A percentile compares a stretch with the other conserved stretches of the same genome.
phyloP scores from a whole-genome alignment of 1,284 basidiomycete species.

The Sanghuangporus weigelae region DNA sequence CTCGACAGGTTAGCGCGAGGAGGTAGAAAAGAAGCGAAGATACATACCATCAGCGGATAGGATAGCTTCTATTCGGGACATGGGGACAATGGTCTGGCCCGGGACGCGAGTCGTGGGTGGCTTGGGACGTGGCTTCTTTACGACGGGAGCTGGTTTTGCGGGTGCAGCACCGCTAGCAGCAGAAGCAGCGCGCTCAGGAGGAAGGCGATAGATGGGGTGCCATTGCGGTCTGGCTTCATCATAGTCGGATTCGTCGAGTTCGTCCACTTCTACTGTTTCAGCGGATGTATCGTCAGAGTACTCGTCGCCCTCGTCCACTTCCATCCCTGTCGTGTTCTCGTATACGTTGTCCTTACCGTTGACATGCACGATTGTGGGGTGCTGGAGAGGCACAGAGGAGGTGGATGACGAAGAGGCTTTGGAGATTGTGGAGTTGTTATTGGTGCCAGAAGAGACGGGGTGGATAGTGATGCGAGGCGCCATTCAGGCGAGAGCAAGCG shows the following conservation, averaged over 20 bases:
- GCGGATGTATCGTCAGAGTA: constrained; percentile 14
- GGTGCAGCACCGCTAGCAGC: neutral
- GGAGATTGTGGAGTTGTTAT: neutral
- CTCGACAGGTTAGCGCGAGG: constrained; percentile 12
- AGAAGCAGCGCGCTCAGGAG: neutral
- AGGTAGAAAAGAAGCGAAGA: neutral
- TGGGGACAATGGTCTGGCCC: constrained; percentile 57
- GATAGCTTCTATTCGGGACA: constrained; percentile 60
- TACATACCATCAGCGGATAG: constrained; percentile 62
- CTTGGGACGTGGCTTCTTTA: constrained; percentile 30
- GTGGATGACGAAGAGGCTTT: neutral
- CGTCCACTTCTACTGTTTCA: neutral
- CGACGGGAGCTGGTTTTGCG: neutral
- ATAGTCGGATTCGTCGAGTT: constrained; percentile 2
- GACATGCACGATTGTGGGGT: neutral
- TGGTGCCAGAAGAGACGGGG: neutral
- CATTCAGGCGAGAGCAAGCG: neutral
- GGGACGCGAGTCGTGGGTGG: constrained; percentile 43
- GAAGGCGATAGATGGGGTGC: constrained; percentile 2
- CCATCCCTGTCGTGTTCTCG: neutral
- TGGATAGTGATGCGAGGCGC: constrained; percentile 14
- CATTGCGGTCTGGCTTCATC: constrained; percentile 5
- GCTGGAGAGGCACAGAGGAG: neutral
- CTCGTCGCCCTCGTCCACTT: constrained; percentile 13
- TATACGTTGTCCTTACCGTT: neutral